Evolutionary conservation across 257 asterid genomes (phyloP).

Genomic region (Mitragyna speciosa): DNA sequence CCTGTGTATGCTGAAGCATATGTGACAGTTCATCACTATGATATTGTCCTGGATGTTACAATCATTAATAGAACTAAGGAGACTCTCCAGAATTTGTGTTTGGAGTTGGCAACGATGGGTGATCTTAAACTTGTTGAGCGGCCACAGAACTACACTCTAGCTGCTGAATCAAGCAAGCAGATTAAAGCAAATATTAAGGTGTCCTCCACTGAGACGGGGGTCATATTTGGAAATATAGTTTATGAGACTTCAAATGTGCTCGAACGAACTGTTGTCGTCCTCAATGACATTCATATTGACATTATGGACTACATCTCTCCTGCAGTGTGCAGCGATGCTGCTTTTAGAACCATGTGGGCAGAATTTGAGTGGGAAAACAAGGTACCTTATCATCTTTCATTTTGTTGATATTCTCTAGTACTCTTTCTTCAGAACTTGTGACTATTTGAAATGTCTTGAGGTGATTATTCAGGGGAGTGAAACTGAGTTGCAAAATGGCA

Average conservation of each 20-base stretch:
- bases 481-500: too few species aligned
- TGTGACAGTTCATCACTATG: conserved; percentile 95
- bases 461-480: too few species aligned
- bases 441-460: too few species aligned
- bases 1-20: conserved; percentile 98
- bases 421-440: background rate
- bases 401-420: too few species aligned
- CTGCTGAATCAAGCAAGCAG: conserved; percentile 93
- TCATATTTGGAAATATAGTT: conserved; percentile 90
- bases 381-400: conserved; percentile 36
- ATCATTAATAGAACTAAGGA: conserved; percentile 86
- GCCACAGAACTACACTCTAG: conserved; percentile 91
- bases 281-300: conserved; percentile 94
- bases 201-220: conserved; percentile 97
- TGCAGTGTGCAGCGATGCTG: conserved; percentile 86
- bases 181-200: conserved; percentile 93
- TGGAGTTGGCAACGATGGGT: conserved; percentile 97
- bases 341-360: conserved; percentile 97
- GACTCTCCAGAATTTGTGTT: conserved; percentile 90
- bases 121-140: conserved; percentile 97
- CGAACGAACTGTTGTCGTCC: conserved; percentile 85
- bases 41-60: conserved; percentile 91
- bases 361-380: conserved; percentile 99
- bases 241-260: conserved; percentile 92
- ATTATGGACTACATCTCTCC: conserved; percentile 98